Base-by-base conservation (phyloP, 139 green algal genomes). In the Auxenochlorella pyrenoidosa region DNA sequence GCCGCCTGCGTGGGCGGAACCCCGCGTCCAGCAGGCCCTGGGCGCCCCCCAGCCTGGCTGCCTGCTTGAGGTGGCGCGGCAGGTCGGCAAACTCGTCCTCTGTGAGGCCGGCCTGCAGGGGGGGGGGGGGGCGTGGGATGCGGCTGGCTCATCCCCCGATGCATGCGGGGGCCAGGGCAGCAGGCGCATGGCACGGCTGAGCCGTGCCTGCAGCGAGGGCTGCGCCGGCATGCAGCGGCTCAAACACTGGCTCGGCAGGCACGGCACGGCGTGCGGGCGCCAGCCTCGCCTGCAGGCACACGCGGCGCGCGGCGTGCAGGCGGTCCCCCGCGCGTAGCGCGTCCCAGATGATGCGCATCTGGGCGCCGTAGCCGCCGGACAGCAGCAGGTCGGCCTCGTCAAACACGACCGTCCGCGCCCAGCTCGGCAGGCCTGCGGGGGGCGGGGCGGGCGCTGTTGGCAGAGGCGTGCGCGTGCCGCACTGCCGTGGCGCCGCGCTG, bases 371-470 rank as follows among this genome's bases (percentile, higher is more conserved):
- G 28, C 94, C 89, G 0, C 95, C 94, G 0, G 84, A 90, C n/a
- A 99, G 88, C 90, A 99, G 88, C 92, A 98, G 80, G 88, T 99
- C 97, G 0, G 97, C 96, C 91, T 99, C 97, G 89, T 99, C 97
- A 70, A 98, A 85, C 44, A 99, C 95, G 32, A 99, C 91, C 81
- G 93, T 88, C 10, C 89, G 87, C 28, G 96, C 92, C 73, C 88
- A 87, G 16, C 47, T 40, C 0, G 91, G 76, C 88, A 93, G 83
- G 32, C 77, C 87, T 84, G 77, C 34, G 5, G 43, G 60, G 6
- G 28, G 32, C 43, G 87, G 73, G 54, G 19, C 44, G 66, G n/a
- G 82, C 5, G 47, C 22, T 30, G 44, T 71, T 73, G n/a, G 36
- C 44, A 63, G 54, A 63, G 10, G n/a, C 3, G 54, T 51, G 47